A percentile compares a stretch with the other conserved stretches of the same genome.
Conservation (phyloP, 371 early-diverging fungal genomes). For the Apophysomyces elegans region DNA sequence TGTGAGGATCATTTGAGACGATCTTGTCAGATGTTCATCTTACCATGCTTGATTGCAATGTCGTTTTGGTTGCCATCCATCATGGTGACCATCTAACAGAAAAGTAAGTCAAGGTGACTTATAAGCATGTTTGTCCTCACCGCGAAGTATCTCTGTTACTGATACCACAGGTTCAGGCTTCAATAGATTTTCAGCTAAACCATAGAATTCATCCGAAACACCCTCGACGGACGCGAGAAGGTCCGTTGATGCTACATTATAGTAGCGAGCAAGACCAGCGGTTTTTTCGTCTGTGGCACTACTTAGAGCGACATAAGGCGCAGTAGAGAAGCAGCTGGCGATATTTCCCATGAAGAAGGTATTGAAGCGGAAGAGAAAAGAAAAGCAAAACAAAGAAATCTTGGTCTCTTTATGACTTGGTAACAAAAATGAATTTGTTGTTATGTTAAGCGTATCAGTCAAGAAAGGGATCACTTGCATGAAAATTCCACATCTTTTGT, state of each 20-base stretch:
- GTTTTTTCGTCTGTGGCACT: slow-evolving; percentile 15
- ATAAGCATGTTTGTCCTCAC: not conserved
- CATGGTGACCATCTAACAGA: slow-evolving; percentile 28
- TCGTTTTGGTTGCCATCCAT: slow-evolving; percentile 42
- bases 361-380: slow-evolving; percentile 7
- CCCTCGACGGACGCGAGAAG: slow-evolving; percentile 53
- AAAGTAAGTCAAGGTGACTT: not conserved
- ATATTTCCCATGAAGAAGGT: slow-evolving; percentile 23
- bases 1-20: not conserved
- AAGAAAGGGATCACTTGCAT: too few species aligned
- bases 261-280: slow-evolving; percentile 19
- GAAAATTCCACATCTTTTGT: too few species aligned
- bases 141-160: slow-evolving; percentile 15
- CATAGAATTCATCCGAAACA: slow-evolving; percentile 82
- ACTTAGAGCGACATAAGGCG: slow-evolving; percentile 12
- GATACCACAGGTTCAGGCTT: slow-evolving; percentile 48
- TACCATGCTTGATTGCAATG: slow-evolving; percentile 61
- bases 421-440: not conserved
- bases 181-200: slow-evolving; percentile 72
- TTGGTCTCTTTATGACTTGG: slow-evolving; percentile 15
- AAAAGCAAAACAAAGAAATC: slow-evolving; percentile 19
- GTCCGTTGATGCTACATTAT: slow-evolving; percentile 20
- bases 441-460: not conserved
- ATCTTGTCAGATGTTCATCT: slow-evolving; percentile 35
- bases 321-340: slow-evolving; percentile 13